A percentile compares a stretch with the other conserved stretches of the same genome.
Conservation (phyloP, 192 early-diverging fungal species). For the Linnemannia schmuckeri region DNA sequence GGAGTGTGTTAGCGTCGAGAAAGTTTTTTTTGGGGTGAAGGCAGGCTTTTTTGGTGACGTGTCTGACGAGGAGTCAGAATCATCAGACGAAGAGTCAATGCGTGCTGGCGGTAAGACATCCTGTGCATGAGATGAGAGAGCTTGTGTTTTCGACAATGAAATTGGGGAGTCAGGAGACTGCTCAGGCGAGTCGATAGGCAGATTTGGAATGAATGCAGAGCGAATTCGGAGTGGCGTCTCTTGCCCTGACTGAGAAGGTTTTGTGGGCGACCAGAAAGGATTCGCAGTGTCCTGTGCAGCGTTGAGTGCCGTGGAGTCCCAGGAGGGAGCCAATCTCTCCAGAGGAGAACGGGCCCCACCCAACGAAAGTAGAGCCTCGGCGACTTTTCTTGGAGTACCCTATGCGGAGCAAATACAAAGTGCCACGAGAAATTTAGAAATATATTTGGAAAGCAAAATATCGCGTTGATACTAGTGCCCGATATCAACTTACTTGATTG, state of each 20-base stretch:
- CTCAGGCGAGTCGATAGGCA: not conserved
- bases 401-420: conserved; percentile 21
- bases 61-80: too few species aligned
- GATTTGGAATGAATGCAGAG: too few species aligned
- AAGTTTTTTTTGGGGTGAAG: not conserved
- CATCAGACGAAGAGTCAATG: too few species aligned
- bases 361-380: conserved; percentile 17
- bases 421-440: conserved; percentile 9
- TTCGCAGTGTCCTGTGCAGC: not conserved
- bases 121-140: too few species aligned
- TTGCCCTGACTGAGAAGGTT: conserved; percentile 1
- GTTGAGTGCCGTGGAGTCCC: not conserved
- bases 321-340: not conserved
- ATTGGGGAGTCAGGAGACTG: not conserved
- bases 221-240: too few species aligned
- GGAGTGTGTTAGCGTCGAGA: not conserved
- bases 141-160: too few species aligned
- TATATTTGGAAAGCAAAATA: too few species aligned
- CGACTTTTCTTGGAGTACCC: conserved; percentile 21
- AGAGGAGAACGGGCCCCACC: conserved; percentile 12
- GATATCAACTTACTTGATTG: too few species aligned
- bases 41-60: conserved; percentile 6
- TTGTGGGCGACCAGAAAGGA: conserved; percentile 10
- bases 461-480: too few species aligned
- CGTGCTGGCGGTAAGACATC: too few species aligned